Percentiles rank a stretch among this genome's conserved stretches.
These are phyloP conservation scores for Tetraselmis striata DNA, from an alignment of 139 green algal species.

Conservation along the genomic window DNA sequence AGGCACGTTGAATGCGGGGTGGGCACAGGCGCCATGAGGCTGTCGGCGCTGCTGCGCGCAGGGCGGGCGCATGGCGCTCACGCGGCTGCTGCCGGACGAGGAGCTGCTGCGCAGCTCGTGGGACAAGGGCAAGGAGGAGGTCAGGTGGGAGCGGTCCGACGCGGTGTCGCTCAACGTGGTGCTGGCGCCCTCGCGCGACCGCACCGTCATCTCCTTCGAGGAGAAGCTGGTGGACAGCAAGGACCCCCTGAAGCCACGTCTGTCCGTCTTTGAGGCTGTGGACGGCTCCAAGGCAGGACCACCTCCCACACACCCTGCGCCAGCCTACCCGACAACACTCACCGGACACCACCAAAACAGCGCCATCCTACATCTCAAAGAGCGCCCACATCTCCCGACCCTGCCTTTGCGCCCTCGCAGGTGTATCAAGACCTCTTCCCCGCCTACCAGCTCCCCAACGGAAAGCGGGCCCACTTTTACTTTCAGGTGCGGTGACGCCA, in stretches of 20 bases:
- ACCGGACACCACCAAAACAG: no score
- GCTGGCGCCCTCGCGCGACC: conserved; percentile 42
- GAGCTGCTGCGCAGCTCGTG: background rate
- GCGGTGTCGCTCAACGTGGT: conserved; percentile 20
- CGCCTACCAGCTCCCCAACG: conserved; percentile 63
- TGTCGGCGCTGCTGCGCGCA: no score
- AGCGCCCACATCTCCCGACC: no score
- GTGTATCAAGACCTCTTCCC: conserved; percentile 43
- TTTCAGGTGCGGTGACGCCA: no score
- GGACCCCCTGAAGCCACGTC: conserved; percentile 27
- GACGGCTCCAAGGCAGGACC: conserved; percentile 21
- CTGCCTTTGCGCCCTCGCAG: conserved; percentile 26
- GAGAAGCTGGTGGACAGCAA: conserved; percentile 35
- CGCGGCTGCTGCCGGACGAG: conserved; percentile 36
- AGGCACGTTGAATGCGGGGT: no score
- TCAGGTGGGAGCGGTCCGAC: background rate
- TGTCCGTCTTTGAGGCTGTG: conserved; percentile 65
- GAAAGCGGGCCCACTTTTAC: conserved; percentile 61
- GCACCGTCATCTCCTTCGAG: conserved; percentile 58
- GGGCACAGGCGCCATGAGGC: no score
- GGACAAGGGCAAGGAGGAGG: background rate
- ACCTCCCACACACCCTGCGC: no score
- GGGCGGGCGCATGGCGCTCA: conserved; percentile 46
- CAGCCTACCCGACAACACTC: no score
- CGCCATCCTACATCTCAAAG: no score